Conservation (phyloP, 2,329 filamentous ascomycete species). For the Aspergillus sp. region DNA sequence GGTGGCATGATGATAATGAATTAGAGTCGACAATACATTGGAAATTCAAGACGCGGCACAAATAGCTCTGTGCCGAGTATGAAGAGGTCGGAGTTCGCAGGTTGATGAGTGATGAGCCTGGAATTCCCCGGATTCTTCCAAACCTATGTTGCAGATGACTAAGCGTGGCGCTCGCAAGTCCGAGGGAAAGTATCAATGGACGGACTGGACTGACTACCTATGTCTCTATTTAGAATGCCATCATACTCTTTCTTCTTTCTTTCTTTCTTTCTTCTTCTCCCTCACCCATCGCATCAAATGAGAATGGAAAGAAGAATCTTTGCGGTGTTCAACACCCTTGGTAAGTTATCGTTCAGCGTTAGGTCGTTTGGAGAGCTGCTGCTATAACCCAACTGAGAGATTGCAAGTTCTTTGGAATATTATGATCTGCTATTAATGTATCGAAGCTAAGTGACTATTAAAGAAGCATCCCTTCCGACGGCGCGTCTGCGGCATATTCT, state of each 20-base stretch:
- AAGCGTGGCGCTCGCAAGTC: background rate
- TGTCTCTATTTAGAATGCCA: too few relatives aligned
- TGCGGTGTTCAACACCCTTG: too few relatives aligned
- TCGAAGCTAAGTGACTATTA: background rate
- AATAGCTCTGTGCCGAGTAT: background rate
- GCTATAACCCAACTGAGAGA: too few relatives aligned
- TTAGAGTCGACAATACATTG: background rate
- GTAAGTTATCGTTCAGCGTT: too few relatives aligned
- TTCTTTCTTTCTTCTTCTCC: too few relatives aligned
- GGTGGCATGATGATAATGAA: slow-evolving; percentile 36
- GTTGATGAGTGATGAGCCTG: background rate
- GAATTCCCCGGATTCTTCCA: slow-evolving; percentile 1
- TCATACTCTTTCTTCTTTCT: too few relatives aligned
- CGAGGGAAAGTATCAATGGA: background rate
- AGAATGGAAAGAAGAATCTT: too few relatives aligned
- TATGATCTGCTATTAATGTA: background rate
- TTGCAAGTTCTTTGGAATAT: background rate
- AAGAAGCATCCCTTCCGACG: background rate
- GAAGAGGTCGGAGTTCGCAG: background rate
- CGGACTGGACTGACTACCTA: too few relatives aligned
- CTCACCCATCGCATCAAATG: too few relatives aligned
- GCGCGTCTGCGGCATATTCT: background rate
- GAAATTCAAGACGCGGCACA: background rate
- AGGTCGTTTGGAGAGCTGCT: too few relatives aligned
- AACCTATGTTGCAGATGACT: background rate